Evolutionary conservation across 73 alveolate species (phyloP).

Genomic region (Durusdinium trenchii): DNA sequence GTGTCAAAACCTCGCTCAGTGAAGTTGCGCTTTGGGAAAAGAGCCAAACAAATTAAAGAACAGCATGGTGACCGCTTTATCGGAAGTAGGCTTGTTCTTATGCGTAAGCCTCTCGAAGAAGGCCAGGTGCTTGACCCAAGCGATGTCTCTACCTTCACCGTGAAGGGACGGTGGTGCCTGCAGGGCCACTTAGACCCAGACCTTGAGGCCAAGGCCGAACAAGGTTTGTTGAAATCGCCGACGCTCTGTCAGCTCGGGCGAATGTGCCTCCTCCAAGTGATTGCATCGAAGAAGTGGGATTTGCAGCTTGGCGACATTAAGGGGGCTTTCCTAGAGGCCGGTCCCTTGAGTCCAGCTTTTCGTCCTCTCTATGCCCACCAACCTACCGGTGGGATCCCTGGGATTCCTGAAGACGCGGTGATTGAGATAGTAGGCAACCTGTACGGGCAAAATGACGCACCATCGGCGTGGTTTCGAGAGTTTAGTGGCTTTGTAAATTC

Average conservation of each 20-base stretch:
- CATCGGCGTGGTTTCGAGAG: too few species aligned
- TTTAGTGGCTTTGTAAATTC: background rate
- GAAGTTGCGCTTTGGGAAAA: background rate
- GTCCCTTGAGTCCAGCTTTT: background rate
- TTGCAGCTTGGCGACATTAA: background rate
- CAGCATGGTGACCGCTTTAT: background rate
- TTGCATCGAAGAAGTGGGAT: background rate
- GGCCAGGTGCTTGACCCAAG: background rate
- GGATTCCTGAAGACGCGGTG: background rate
- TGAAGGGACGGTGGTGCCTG: background rate
- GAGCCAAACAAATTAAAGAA: background rate
- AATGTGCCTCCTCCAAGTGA: background rate
- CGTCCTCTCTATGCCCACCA: background rate
- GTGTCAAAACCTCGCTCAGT: background rate
- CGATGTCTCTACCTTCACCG: background rate
- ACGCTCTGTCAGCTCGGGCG: too few species aligned
- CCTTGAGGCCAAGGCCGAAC: too few species aligned
- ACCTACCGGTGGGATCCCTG: constrained; percentile 23
- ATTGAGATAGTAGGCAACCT: background rate
- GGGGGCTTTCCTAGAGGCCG: background rate
- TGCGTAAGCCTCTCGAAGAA: background rate
- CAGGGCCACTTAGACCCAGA: background rate
- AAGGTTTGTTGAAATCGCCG: too few species aligned
- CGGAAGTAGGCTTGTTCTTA: too few species aligned
- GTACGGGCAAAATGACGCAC: background rate